phyloP scores from a whole-genome alignment of 163 green algal genomes.

The Coccomyxa subellipsoidea region DNA sequence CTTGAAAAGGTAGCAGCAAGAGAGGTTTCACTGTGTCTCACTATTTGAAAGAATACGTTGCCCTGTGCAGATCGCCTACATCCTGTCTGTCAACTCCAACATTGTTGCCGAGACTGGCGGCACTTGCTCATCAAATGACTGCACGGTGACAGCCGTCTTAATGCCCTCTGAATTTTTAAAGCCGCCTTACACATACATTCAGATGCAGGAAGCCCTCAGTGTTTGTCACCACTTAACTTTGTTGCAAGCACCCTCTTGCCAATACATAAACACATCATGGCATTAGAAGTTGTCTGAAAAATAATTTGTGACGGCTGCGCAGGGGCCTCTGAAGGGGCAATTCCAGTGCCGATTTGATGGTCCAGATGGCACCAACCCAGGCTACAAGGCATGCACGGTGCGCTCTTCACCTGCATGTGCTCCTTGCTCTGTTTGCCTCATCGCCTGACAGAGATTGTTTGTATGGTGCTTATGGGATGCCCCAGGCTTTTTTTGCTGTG shows the following conservation, averaged over 20 bases:
- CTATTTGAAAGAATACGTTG: too few relatives aligned
- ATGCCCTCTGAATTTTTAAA: too few relatives aligned
- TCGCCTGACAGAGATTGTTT: too few relatives aligned
- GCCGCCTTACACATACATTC: too few relatives aligned
- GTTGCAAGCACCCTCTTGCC: too few relatives aligned
- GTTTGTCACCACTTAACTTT: too few relatives aligned
- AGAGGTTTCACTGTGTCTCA: too few relatives aligned
- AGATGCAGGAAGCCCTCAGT: too few relatives aligned
- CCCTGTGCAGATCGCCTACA: slow-evolving; percentile 44
- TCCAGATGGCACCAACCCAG: not conserved
- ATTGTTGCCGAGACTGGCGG: slow-evolving; percentile 11
- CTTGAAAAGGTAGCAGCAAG: too few relatives aligned
- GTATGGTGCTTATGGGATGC: too few relatives aligned
- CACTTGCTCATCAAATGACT: not conserved
- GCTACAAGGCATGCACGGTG: not conserved
- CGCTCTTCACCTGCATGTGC: not conserved
- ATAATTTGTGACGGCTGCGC: not conserved
- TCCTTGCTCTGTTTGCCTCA: not conserved
- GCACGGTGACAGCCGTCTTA: not conserved
- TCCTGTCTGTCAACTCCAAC: slow-evolving; percentile 23
- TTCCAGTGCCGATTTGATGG: not conserved
- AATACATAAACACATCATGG: too few relatives aligned
- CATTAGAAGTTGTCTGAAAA: not conserved
- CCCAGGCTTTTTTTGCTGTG: too few relatives aligned
- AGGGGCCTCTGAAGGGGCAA: not conserved